Conservation (phyloP, 164 flowering plant genomes). For the Stephania cephalantha region DNA sequence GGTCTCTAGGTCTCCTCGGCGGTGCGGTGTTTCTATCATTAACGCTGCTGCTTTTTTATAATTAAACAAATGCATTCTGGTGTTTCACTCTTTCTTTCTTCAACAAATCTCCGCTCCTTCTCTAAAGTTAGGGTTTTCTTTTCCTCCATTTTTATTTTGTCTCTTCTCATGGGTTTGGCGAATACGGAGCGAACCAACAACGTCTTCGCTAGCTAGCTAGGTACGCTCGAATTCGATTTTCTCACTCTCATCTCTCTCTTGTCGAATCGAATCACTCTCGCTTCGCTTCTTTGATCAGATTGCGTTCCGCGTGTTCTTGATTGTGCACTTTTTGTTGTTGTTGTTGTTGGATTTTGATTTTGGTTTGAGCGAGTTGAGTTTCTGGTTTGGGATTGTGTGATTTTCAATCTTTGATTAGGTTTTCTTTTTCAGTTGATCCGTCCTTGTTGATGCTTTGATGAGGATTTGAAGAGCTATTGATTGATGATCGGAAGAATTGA, state of each 20-base stretch:
- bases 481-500: slow-evolving; percentile 2
- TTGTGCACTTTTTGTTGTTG: background rate
- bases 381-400: background rate
- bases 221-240: slow-evolving; percentile 1
- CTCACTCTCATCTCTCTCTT: background rate
- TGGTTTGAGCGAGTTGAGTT: slow-evolving; percentile 1
- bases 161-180: slow-evolving; percentile 1
- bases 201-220: too few species aligned
- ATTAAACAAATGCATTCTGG: background rate
- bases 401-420: background rate
- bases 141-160: background rate
- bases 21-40: slow-evolving; percentile 10
- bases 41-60: background rate
- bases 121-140: slow-evolving; percentile 26
- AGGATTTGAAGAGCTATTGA: background rate
- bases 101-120: slow-evolving; percentile 7
- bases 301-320: background rate
- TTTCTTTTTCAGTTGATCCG: background rate
- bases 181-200: too few species aligned
- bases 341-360: background rate
- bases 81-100: background rate
- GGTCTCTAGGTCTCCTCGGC: background rate
- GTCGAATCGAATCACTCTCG: background rate
- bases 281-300: background rate
- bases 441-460: background rate